Evolutionary conservation across 169 alveolate genomes (phyloP).

Genomic region (Plasmodium billcollinsi): DNA sequence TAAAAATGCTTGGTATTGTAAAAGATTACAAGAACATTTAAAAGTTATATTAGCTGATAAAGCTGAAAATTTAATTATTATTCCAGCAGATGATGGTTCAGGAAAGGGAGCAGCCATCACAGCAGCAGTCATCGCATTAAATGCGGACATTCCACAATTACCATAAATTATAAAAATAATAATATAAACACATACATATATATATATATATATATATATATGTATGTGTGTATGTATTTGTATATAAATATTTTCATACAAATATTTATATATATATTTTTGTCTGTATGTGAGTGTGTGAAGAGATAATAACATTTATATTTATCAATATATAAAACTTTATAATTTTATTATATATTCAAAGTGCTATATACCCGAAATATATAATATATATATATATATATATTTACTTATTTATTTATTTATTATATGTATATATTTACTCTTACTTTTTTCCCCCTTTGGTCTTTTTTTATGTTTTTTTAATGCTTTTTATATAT

Average conservation of each 20-base stretch:
- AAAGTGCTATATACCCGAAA: no score
- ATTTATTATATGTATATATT: no score
- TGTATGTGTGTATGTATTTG: conserved; percentile 5
- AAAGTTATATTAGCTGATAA: conserved; percentile 81
- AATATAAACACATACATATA: neutral
- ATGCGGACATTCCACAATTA: conserved; percentile 1
- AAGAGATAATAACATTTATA: no score
- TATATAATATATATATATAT: no score
- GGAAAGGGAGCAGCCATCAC: conserved; percentile 93
- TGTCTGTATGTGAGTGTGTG: neutral
- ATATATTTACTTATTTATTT: no score
- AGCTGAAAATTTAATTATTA: conserved; percentile 78
- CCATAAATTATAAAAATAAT: conserved; percentile 1
- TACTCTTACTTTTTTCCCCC: no score
- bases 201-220: conserved; percentile 29
- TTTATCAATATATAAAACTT: no score
- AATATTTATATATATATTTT: conserved; percentile 1
- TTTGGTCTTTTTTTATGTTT: no score
- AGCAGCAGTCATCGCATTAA: conserved; percentile 85
- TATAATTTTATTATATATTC: no score
- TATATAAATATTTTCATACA: conserved; percentile 3
- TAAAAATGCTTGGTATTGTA: conserved; percentile 88
- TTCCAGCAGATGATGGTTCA: conserved; percentile 91
- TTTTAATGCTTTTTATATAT: no score
- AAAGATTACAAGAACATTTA: conserved; percentile 80